phyloP scores from a whole-genome alignment of 495 filamentous ascomycete species.

The Aspergillus steynii region DNA sequence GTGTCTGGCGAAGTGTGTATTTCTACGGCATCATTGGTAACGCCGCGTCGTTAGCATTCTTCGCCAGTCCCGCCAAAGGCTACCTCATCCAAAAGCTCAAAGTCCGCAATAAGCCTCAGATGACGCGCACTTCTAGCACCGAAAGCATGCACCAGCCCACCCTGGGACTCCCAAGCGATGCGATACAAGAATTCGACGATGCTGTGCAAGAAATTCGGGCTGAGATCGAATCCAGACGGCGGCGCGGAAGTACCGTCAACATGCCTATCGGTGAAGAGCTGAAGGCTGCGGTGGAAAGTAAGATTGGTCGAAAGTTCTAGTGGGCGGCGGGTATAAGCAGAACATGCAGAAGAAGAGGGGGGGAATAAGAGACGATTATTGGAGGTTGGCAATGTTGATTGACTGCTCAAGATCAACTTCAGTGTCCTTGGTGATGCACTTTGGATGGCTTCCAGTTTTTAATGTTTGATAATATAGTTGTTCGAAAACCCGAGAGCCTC shows the following conservation, averaged over 20 bases:
- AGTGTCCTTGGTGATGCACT: not conserved
- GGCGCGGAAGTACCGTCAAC: conserved; percentile 49
- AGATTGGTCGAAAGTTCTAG: conserved; percentile 42
- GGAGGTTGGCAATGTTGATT: too few relatives aligned
- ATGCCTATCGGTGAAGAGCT: conserved; percentile 50
- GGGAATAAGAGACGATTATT: not conserved
- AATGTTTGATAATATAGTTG: not conserved
- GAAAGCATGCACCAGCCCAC: conserved; percentile 52
- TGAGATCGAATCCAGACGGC: conserved; percentile 64
- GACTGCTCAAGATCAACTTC: too few relatives aligned
- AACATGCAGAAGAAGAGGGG: not conserved
- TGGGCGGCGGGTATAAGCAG: not conserved
- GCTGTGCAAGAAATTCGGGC: conserved; percentile 70
- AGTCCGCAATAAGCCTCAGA: conserved; percentile 46
- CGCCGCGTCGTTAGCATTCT: conserved; percentile 65
- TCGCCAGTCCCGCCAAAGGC: conserved; percentile 72
- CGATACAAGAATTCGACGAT: conserved; percentile 75
- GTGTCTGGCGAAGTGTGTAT: conserved; percentile 82
- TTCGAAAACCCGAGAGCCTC: not conserved
- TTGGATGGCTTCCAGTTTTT: not conserved
- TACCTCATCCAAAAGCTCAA: conserved; percentile 61
- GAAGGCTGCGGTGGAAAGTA: conserved; percentile 47
- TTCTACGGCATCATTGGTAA: conserved; percentile 79
- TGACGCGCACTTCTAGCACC: conserved; percentile 28
- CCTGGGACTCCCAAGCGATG: conserved; percentile 77